These are phyloP conservation scores for Ballota nigra DNA, from an alignment of 257 asterid species.

Conservation along the genomic window DNA sequence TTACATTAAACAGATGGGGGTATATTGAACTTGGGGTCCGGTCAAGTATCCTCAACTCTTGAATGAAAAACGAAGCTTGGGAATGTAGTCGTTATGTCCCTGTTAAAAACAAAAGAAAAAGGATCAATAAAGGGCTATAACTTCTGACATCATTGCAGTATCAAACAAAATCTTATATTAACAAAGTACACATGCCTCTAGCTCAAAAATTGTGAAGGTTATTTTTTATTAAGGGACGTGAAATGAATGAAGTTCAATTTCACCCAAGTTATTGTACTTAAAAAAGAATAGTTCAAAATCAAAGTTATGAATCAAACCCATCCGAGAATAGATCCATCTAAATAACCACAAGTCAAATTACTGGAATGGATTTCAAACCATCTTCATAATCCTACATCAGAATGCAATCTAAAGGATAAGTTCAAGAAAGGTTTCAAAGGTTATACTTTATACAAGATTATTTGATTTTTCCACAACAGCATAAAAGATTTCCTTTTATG, in stretches of 20 bases:
- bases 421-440: background rate
- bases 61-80: slow-evolving; percentile 96
- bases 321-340: background rate
- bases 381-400: background rate
- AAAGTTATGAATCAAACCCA: background rate
- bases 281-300: background rate
- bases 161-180: background rate
- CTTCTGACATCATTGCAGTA: background rate
- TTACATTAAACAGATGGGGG: slow-evolving; percentile 13
- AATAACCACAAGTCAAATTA: background rate
- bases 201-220: background rate
- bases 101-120: slow-evolving; percentile 12
- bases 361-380: background rate
- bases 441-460: background rate
- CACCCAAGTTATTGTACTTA: background rate
- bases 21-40: slow-evolving; percentile 26
- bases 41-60: slow-evolving; percentile 89
- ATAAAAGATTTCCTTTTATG: background rate
- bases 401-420: background rate
- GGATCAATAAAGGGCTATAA: background rate
- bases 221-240: background rate
- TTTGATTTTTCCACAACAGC: background rate
- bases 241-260: background rate
- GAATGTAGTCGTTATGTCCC: slow-evolving; percentile 65
- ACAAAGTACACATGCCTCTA: background rate